Base-by-base conservation (phyloP, 1,139 yeast species). In the Saccharomyces pastorianus region DNA sequence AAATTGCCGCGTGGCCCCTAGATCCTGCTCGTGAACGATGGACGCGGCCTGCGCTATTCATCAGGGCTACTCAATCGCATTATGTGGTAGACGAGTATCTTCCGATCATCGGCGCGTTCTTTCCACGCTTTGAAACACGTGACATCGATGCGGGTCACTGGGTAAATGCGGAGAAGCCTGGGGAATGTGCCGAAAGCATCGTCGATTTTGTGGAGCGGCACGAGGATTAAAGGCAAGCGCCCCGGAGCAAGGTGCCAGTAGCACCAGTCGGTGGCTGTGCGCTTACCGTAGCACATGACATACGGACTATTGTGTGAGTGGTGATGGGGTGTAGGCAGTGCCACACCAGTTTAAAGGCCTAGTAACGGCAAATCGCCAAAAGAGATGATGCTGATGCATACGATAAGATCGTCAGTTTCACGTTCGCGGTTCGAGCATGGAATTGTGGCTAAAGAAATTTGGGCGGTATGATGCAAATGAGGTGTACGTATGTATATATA, bases 111-210 rank as follows among this genome's bases (percentile, higher is more conserved):
- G 96, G 95, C 1, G 73, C 75, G 55, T 87, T 80, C 64, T 93
- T 90, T 73, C 97, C 98, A 0, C 74, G 77, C 50, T 90, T 90
- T 65, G 87, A 81, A 57, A 72, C 88, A 11, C 76, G 80, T 51
- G 96, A 88, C 63, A 75, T 93, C 31, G 84, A 88, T 27, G 80
- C 90, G 1, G 97, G 97, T 1, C 99, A 93, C 70, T 93, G 97
- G 96, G 80, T 88, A 25, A 86, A 86, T 61, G 81, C 87, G 55
- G 96, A 88, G 63, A 82, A 84, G 60, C 95, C 96, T 0, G 61
- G 73, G 4, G 91, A 83, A 63, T 87, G 89, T 59, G 73, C 84
- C 49, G 81, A 77, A 4, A 72, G 71, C 5, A 79, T 86, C 25
- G 73, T 73, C 17, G 83, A 82, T 31, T 88, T 81, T 72, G 73